phyloP scores from a whole-genome alignment of 2,329 filamentous ascomycete genomes.

The Akanthomyces lecanii region DNA sequence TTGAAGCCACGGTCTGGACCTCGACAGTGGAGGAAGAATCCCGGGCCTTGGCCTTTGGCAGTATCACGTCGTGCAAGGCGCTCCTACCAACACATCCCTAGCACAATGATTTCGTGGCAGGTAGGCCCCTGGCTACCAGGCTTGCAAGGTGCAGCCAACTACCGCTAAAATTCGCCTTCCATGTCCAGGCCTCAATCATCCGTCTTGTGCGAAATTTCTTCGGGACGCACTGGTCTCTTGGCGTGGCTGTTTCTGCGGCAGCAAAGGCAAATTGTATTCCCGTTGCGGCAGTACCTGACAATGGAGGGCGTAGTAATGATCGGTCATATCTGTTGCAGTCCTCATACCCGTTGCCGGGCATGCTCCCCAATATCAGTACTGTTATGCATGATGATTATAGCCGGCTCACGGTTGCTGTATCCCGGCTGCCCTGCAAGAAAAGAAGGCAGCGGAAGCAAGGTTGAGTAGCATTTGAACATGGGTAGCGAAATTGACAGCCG shows the following conservation, averaged over 20 bases:
- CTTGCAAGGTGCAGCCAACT: neutral
- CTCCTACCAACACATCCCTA: neutral
- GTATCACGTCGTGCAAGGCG: neutral
- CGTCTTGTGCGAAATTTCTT: neutral
- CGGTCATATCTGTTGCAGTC: neutral
- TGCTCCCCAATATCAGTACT: neutral
- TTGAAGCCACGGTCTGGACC: neutral
- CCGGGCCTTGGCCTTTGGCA: neutral
- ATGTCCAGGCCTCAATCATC: neutral
- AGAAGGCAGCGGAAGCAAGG: neutral
- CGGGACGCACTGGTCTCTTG: neutral
- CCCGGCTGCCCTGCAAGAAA: neutral
- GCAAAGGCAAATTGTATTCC: neutral
- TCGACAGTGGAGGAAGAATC: neutral
- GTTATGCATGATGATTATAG: neutral
- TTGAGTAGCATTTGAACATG: neutral
- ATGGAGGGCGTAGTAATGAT: neutral
- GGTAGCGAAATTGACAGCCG: neutral
- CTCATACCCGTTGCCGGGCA: neutral
- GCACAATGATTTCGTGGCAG: no score
- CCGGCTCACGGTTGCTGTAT: neutral
- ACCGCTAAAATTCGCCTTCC: neutral
- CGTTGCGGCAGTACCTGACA: no score
- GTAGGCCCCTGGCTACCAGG: neutral
- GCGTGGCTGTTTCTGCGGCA: neutral